A percentile compares a stretch with the other conserved stretches of the same genome.
Evolutionary conservation across 768 basidiomycete species (phyloP).

Genomic region (Boletus vinaceobasis): DNA sequence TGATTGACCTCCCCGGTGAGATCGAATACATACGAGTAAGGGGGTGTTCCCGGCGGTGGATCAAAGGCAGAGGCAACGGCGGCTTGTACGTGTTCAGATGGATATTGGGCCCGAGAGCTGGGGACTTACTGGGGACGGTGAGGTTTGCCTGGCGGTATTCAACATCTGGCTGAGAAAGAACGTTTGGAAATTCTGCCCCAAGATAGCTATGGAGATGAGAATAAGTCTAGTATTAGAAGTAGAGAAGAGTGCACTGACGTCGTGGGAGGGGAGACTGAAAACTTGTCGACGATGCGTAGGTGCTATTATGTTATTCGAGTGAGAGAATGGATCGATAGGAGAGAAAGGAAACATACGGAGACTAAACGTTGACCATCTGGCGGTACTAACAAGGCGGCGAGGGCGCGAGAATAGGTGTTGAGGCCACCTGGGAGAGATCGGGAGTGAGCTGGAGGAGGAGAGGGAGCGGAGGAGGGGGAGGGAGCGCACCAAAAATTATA

Average conservation of each 20-base stretch:
- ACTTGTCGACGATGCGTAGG: slow-evolving; percentile 72
- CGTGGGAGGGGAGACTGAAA: slow-evolving; percentile 68
- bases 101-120: neutral
- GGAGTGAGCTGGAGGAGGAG: neutral
- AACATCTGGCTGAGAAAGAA: slow-evolving; percentile 64
- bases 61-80: slow-evolving; percentile 68
- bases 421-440: slow-evolving; percentile 57
- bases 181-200: slow-evolving; percentile 67
- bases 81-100: slow-evolving; percentile 39
- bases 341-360: slow-evolving; percentile 47
- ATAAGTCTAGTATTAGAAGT: slow-evolving; percentile 11
- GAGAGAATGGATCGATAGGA: slow-evolving; percentile 9
- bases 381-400: slow-evolving; percentile 67
- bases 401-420: slow-evolving; percentile 72
- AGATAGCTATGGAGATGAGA: slow-evolving; percentile 54
- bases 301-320: slow-evolving; percentile 38
- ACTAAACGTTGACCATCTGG: slow-evolving; percentile 65
- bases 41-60: slow-evolving; percentile 62
- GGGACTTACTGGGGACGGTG: slow-evolving; percentile 59
- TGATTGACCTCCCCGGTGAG: slow-evolving; percentile 75
- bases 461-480: neutral
- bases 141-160: slow-evolving; percentile 84
- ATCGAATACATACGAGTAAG: slow-evolving; percentile 82
- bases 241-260: slow-evolving; percentile 45
- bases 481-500: slow-evolving; percentile 69